Conservation (phyloP, 768 basidiomycete genomes). For the Tephrocybe rancida region DNA sequence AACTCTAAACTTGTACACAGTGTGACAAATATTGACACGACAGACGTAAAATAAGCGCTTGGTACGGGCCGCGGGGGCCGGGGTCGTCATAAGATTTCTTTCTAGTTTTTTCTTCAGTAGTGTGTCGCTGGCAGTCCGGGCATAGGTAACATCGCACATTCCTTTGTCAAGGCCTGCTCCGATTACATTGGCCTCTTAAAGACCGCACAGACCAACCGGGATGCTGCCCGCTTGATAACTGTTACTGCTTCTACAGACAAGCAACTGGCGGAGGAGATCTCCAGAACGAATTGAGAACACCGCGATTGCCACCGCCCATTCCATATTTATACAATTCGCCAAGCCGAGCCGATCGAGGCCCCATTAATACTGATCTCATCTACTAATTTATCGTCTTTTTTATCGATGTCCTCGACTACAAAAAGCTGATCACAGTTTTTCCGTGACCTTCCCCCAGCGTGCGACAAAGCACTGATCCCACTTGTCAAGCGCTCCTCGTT, state of each 20-base stretch:
- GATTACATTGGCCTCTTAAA: constrained; percentile 25
- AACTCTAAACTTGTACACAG: too few species aligned
- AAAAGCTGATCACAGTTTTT: constrained; percentile 19
- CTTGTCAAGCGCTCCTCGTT: constrained; percentile 3
- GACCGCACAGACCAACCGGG: constrained; percentile 10
- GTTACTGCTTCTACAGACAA: constrained; percentile 13
- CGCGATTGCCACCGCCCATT: constrained; percentile 7
- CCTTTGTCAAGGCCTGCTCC: constrained; percentile 16
- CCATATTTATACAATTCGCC: constrained; percentile 15
- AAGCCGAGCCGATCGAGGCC: constrained; percentile 16
- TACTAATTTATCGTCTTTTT: constrained; percentile 12
- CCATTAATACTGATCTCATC: neutral
- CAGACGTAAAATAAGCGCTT: too few species aligned
- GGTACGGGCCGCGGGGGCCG: too few species aligned
- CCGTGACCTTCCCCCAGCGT: constrained; percentile 14
- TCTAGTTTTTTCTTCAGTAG: constrained; percentile 20
- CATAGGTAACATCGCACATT: constrained; percentile 22
- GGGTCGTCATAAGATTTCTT: too few species aligned
- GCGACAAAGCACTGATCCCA: constrained; percentile 14
- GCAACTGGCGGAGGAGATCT: constrained; percentile 11
- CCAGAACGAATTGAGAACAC: constrained; percentile 11
- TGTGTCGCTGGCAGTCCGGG: constrained; percentile 23
- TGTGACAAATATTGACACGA: too few species aligned
- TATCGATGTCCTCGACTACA: constrained; percentile 26
- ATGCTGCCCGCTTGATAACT: constrained; percentile 13